A percentile compares a stretch with the other conserved stretches of the same genome.
These are phyloP conservation scores for Chalciporus sp. DNA, from an alignment of 1,284 basidiomycete genomes.

Conservation along the genomic window DNA sequence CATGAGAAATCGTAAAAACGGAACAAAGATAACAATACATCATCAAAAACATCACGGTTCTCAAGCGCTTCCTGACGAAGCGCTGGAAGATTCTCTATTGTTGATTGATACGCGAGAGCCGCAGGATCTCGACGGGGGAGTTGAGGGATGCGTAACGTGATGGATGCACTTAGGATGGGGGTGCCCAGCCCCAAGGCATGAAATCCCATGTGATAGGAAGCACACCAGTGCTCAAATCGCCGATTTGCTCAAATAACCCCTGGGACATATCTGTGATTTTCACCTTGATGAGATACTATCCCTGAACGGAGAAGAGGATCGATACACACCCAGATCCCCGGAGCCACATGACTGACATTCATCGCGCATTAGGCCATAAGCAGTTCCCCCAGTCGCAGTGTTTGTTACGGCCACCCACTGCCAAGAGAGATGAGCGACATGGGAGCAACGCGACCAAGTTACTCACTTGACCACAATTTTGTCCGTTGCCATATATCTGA, in stretches of 20 bases:
- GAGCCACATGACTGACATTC: constrained; percentile 48
- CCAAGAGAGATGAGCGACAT: constrained; percentile 10
- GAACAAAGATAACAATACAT: constrained; percentile 22
- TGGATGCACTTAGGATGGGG: constrained; percentile 22
- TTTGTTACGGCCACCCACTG: constrained; percentile 55
- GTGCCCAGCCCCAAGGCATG: constrained; percentile 44
- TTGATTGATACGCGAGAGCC: constrained; percentile 4
- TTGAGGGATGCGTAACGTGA: background rate
- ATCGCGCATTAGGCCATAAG: constrained; percentile 47
- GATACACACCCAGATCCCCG: constrained; percentile 47
- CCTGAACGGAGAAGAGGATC: background rate
- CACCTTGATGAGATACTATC: constrained; percentile 6
- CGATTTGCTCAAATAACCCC: constrained; percentile 47
- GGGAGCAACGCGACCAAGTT: background rate
- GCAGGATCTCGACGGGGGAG: constrained; percentile 7
- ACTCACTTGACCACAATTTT: constrained; percentile 51
- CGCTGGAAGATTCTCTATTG: constrained; percentile 10
- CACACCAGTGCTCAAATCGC: constrained; percentile 42
- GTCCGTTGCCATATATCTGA: constrained; percentile 43
- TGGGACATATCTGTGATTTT: constrained; percentile 55
- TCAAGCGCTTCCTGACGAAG: constrained; percentile 23
- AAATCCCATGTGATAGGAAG: constrained; percentile 56
- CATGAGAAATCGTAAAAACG: constrained; percentile 8
- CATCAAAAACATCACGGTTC: constrained; percentile 12
- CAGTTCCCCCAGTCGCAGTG: constrained; percentile 42